These are phyloP conservation scores for Phialemonium atrogriseum DNA, from an alignment of 2,329 filamentous ascomycete species.

Conservation along the genomic window DNA sequence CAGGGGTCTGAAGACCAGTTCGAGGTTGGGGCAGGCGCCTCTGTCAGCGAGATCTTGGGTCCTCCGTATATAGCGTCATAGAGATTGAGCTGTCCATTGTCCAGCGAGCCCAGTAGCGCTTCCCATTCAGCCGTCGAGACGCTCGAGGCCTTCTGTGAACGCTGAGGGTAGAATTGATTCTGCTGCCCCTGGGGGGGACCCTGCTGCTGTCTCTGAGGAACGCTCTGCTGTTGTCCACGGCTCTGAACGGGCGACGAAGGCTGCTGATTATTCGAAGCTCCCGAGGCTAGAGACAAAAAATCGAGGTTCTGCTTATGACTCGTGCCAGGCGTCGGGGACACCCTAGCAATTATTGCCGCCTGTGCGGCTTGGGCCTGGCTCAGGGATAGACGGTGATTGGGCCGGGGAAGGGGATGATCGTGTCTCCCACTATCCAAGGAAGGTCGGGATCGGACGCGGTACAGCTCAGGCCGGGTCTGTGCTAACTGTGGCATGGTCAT, in stretches of 20 bases:
- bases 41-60: constrained; percentile 37
- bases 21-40: constrained; percentile 32
- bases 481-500: constrained; percentile 41
- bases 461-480: constrained; percentile 26
- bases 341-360: constrained; percentile 24
- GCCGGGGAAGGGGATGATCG: constrained; percentile 30
- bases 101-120: constrained; percentile 68
- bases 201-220: too few relatives aligned
- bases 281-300: constrained; percentile 47
- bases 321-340: constrained; percentile 23
- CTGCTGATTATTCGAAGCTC: constrained; percentile 26
- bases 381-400: constrained; percentile 40
- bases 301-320: constrained; percentile 43
- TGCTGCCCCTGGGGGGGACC: constrained; percentile 8
- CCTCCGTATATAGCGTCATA: constrained; percentile 77
- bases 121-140: constrained; percentile 72
- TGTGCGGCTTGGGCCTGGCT: constrained; percentile 27
- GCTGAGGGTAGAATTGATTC: constrained; percentile 25
- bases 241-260: constrained; percentile 38
- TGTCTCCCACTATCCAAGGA: constrained; percentile 38
- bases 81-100: constrained; percentile 73
- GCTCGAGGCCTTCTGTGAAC: constrained; percentile 29
- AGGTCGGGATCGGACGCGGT: constrained; percentile 32
- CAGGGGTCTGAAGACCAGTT: constrained; percentile 51
- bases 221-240: constrained; percentile 31